A percentile compares a stretch with the other conserved stretches of the same genome.
Evolutionary conservation across 2,329 filamentous ascomycete genomes (phyloP).

Genomic region (Phoma sp.): DNA sequence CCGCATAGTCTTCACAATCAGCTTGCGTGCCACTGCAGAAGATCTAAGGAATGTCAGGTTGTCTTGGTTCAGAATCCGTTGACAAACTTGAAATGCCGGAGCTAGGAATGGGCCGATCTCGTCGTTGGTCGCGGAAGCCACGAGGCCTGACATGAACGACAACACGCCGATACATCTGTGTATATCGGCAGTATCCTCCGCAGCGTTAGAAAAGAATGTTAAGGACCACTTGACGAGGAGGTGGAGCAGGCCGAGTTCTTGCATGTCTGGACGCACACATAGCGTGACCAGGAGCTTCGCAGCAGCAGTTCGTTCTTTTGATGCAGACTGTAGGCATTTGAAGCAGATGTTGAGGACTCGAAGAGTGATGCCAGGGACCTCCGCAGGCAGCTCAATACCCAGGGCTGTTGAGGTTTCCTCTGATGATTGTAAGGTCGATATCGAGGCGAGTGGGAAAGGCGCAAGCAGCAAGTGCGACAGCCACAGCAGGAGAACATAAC

Average conservation of each 20-base stretch:
- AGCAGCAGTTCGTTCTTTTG: constrained; percentile 91
- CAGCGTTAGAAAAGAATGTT: constrained; percentile 61
- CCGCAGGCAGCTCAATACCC: constrained; percentile 63
- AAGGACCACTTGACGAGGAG: constrained; percentile 76
- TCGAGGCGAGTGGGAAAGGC: constrained; percentile 88
- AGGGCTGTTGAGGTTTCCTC: constrained; percentile 36
- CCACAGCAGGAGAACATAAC: constrained; percentile 89
- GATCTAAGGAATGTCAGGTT: constrained; percentile 66
- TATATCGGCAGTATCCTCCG: constrained; percentile 58
- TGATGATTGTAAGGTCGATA: constrained; percentile 64
- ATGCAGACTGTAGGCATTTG: constrained; percentile 74
- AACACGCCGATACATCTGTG: constrained; percentile 82
- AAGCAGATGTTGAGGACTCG: constrained; percentile 76
- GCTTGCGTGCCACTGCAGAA: constrained; percentile 82
- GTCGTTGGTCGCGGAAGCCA: constrained; percentile 74
- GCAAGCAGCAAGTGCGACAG: constrained; percentile 64
- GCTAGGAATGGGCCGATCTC: constrained; percentile 74
- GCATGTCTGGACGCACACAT: constrained; percentile 88
- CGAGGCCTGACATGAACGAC: constrained; percentile 78
- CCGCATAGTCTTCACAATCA: constrained; percentile 83
- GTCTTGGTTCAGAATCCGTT: constrained; percentile 64
- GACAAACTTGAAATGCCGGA: constrained; percentile 70
- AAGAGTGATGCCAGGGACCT: constrained; percentile 73
- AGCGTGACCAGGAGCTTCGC: constrained; percentile 81
- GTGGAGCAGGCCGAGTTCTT: constrained; percentile 73